Evolutionary conservation across 176 grass and related monocot species (phyloP).

Genomic region (Aechmea fasciata): DNA sequence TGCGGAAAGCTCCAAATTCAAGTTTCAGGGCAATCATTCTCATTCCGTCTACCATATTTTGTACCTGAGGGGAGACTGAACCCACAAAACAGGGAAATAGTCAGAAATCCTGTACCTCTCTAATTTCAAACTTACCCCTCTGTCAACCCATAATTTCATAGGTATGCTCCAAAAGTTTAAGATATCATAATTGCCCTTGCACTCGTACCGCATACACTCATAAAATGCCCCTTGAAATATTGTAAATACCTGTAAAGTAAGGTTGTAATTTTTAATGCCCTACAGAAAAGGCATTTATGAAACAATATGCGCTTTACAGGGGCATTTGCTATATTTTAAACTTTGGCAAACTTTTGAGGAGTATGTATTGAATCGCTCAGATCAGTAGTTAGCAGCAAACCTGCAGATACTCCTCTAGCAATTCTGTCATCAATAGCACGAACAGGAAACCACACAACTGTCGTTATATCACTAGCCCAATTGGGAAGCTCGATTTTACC

Average conservation of each 20-base stretch:
- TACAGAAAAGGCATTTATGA: too few species aligned
- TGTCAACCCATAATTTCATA: too few species aligned
- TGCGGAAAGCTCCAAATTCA: constrained; percentile 96
- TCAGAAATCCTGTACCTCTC: constrained; percentile 3
- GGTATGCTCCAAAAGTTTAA: neutral
- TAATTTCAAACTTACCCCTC: too few species aligned
- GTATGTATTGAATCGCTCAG: neutral
- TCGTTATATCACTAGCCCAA: constrained; percentile 73
- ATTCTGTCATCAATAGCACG: constrained; percentile 81
- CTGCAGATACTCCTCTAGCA: constrained; percentile 70
- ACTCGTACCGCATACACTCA: too few species aligned
- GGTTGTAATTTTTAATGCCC: too few species aligned
- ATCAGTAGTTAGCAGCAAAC: constrained; percentile 32
- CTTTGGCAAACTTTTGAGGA: too few species aligned
- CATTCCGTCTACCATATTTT: constrained; percentile 92
- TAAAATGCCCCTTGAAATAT: too few species aligned
- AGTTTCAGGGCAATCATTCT: constrained; percentile 99
- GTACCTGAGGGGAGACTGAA: constrained; percentile 66
- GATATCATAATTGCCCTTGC: neutral
- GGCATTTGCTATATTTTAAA: too few species aligned
- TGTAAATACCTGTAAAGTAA: too few species aligned
- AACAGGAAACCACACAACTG: constrained; percentile 93
- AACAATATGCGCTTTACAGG: too few species aligned
- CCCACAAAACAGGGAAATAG: constrained; percentile 21
- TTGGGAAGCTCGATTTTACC: constrained; percentile 86